These are phyloP conservation scores for Angophora floribunda DNA, from an alignment of 345 rosid species.

Conservation along the genomic window DNA sequence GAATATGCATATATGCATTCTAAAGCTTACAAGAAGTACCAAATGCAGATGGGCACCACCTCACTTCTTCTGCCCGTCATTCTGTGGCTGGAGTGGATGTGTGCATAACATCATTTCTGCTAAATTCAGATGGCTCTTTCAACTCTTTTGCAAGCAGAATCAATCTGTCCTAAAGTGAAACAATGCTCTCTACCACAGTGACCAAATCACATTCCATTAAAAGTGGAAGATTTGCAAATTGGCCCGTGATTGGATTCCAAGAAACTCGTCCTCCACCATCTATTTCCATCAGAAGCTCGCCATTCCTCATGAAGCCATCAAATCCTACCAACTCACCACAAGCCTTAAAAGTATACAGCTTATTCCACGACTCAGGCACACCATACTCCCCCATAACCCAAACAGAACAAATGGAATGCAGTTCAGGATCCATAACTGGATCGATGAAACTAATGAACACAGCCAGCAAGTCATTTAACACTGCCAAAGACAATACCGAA, in stretches of 20 bases:
- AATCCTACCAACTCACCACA: accelerated
- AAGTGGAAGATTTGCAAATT: accelerated
- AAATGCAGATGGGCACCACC: background rate
- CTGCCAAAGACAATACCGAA: background rate
- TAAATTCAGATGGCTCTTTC: background rate
- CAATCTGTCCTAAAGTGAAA: background rate
- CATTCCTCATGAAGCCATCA: background rate
- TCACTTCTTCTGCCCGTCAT: background rate
- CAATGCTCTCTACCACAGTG: background rate
- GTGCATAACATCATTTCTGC: background rate
- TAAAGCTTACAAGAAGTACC: background rate
- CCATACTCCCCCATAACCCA: background rate
- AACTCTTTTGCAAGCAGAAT: background rate
- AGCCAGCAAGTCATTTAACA: background rate
- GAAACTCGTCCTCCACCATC: accelerated
- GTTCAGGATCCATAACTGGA: too few relatives aligned
- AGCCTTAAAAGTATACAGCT: background rate
- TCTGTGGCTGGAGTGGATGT: background rate
- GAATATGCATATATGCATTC: background rate
- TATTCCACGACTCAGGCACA: background rate
- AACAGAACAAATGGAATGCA: background rate
- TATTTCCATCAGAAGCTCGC: background rate
- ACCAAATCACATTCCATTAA: accelerated
- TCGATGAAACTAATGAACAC: background rate
- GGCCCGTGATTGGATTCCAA: background rate